A percentile compares a stretch with the other conserved stretches of the same genome.
Conservation (phyloP, 225 moss, liverwort and hornwort species). For the Polytrichum formosum region DNA sequence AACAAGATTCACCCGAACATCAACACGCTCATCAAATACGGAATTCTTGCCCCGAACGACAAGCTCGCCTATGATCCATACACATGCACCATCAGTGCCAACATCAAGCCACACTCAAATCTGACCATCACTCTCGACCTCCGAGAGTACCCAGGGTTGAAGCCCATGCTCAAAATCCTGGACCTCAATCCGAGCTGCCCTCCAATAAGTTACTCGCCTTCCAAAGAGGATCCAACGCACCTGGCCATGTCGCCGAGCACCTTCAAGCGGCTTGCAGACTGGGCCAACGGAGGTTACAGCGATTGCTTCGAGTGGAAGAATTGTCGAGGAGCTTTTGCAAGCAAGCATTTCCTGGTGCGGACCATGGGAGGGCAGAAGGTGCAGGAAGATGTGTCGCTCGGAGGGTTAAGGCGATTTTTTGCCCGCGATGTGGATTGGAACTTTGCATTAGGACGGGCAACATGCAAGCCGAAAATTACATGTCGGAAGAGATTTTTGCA, state of each 20-base stretch:
- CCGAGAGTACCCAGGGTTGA: conserved; percentile 6
- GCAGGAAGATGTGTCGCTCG: conserved; percentile 2
- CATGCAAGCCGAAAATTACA: conserved; percentile 1
- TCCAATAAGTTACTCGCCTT: conserved; percentile 2
- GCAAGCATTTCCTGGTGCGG: conserved; percentile 6
- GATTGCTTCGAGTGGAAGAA: conserved; percentile 8
- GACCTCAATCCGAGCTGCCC: background rate
- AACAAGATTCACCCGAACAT: conserved; percentile 3
- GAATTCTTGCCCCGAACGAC: background rate
- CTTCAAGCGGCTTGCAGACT: conserved; percentile 7
- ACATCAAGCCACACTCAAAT: background rate
- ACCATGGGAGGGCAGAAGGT: conserved; percentile 7
- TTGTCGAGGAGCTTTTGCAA: conserved; percentile 7
- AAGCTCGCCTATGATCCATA: background rate
- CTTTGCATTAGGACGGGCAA: background rate
- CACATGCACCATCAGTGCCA: background rate
- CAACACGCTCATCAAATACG: conserved; percentile 9
- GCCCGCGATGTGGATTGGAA: conserved; percentile 3
- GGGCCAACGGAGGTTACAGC: conserved; percentile 3
- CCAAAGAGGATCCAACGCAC: conserved; percentile 7
- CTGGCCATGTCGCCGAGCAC: conserved; percentile 9
- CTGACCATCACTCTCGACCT: conserved; percentile 1
- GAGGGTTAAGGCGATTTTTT: background rate
- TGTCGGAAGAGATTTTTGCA: conserved; percentile 6
- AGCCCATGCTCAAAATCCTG: conserved; percentile 1